Percentiles rank a stretch among this genome's conserved stretches.
These are phyloP conservation scores for Trypanosoma platydactyli DNA, from an alignment of 208 protist genomes.

Conservation along the genomic window DNA sequence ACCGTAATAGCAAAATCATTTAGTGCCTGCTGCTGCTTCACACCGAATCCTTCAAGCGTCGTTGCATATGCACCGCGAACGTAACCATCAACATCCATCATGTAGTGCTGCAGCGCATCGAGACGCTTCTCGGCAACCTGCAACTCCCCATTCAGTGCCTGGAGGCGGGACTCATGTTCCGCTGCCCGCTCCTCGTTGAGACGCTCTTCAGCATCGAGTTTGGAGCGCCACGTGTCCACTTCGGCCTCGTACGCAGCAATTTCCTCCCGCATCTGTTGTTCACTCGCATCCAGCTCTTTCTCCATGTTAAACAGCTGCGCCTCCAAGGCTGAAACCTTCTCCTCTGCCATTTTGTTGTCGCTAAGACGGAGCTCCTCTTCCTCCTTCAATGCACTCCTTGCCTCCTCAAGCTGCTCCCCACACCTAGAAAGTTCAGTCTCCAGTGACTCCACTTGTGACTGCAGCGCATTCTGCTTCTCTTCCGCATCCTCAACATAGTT, in stretches of 20 bases:
- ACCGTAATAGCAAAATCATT: conserved; percentile 27
- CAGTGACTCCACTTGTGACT: conserved; percentile 30
- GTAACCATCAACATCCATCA: conserved; percentile 30
- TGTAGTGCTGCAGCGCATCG: conserved; percentile 21
- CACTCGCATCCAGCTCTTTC: conserved; percentile 38
- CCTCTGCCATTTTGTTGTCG: conserved; percentile 2
- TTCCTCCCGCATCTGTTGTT: conserved; percentile 30
- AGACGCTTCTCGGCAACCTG: conserved; percentile 6
- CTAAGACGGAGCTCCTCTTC: background rate
- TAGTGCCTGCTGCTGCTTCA: conserved; percentile 34
- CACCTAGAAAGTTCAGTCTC: conserved; percentile 19
- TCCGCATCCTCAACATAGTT: conserved; percentile 12
- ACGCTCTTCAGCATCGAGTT: conserved; percentile 9
- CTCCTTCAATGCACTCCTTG: background rate
- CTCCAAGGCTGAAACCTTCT: conserved; percentile 20
- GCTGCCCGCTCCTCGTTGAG: conserved; percentile 18
- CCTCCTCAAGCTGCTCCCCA: background rate
- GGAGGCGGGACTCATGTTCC: background rate
- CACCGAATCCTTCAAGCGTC: conserved; percentile 37
- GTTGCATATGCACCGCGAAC: conserved; percentile 14
- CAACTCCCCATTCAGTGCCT: conserved; percentile 11
- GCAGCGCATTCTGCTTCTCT: conserved; percentile 22
- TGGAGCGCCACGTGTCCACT: conserved; percentile 19
- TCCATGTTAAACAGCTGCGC: conserved; percentile 29
- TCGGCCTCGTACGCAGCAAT: conserved; percentile 27